Conservation (phyloP, 1,284 basidiomycete genomes). For the Lentinula novae-zelandiae region DNA sequence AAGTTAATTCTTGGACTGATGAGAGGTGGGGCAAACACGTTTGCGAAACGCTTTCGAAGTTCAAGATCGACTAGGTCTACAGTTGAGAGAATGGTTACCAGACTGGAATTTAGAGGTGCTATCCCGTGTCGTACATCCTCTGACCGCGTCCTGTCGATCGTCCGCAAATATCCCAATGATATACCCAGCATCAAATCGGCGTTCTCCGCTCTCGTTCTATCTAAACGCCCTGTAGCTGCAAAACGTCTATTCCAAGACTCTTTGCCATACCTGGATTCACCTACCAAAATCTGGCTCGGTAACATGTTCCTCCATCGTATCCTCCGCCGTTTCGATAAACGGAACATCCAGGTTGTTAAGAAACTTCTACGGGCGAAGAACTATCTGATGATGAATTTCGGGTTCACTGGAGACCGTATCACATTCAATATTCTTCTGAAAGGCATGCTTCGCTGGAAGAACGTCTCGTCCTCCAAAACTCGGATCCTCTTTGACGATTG, state of each 20-base stretch:
- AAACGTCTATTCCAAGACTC: slow-evolving; percentile 34
- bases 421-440: slow-evolving; percentile 65
- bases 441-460: slow-evolving; percentile 45
- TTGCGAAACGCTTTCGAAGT: not conserved
- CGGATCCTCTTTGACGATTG: slow-evolving; percentile 59
- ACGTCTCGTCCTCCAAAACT: slow-evolving; percentile 37
- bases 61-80: not conserved
- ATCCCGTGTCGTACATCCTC: not conserved
- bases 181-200: slow-evolving; percentile 24
- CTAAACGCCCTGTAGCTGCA: slow-evolving; percentile 36
- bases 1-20: slow-evolving; percentile 17
- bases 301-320: slow-evolving; percentile 53
- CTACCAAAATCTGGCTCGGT: slow-evolving; percentile 39
- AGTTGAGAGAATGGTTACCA: not conserved
- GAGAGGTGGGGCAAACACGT: slow-evolving; percentile 3
- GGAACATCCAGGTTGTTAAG: slow-evolving; percentile 41
- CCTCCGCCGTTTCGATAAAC: slow-evolving; percentile 25
- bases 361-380: slow-evolving; percentile 36
- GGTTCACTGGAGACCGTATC: slow-evolving; percentile 55
- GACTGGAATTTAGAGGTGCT: not conserved
- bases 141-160: not conserved
- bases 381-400: slow-evolving; percentile 34
- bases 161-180: not conserved
- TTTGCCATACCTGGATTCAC: slow-evolving; percentile 24
- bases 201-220: slow-evolving; percentile 30